Evolutionary conservation across 306 rosid genomes (phyloP).

Genomic region (Astragalus membranaceus): DNA sequence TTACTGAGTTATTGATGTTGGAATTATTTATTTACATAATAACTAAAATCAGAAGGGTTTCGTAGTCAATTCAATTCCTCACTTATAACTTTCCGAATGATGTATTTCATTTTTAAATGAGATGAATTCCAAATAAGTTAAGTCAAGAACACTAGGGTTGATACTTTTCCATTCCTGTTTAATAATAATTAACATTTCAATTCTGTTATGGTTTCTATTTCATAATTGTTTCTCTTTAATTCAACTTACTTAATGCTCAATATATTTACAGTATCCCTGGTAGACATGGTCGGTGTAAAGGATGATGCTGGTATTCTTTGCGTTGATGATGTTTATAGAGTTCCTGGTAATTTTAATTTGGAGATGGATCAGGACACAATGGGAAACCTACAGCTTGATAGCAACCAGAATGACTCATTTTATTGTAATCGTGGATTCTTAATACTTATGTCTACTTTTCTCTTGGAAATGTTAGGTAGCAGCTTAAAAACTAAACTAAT

Average conservation of each 20-base stretch:
- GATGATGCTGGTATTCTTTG: slow-evolving; percentile 22
- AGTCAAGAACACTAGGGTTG: not conserved
- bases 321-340: slow-evolving; percentile 16
- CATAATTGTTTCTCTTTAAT: not conserved
- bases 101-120: not conserved
- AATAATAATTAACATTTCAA: not conserved
- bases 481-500: not conserved
- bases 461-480: not conserved
- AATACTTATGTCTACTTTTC: not conserved
- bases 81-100: not conserved
- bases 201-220: not conserved
- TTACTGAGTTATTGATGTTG: not conserved
- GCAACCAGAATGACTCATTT: not conserved
- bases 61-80: not conserved
- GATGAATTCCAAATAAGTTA: not conserved
- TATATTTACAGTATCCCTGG: slow-evolving; percentile 26
- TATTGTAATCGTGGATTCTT: slow-evolving; percentile 11
- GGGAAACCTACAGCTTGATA: slow-evolving; percentile 15
- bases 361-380: slow-evolving; percentile 17
- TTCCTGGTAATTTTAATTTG: slow-evolving; percentile 14
- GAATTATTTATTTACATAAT: not conserved
- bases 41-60: not conserved
- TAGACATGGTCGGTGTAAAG: slow-evolving; percentile 18
- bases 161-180: not conserved
- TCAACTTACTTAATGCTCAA: not conserved